Evolutionary conservation across 352 stramenopile genomes (phyloP), one percentile per base, ranked within the genome.

Genomic region (Pythium angustatum): DNA sequence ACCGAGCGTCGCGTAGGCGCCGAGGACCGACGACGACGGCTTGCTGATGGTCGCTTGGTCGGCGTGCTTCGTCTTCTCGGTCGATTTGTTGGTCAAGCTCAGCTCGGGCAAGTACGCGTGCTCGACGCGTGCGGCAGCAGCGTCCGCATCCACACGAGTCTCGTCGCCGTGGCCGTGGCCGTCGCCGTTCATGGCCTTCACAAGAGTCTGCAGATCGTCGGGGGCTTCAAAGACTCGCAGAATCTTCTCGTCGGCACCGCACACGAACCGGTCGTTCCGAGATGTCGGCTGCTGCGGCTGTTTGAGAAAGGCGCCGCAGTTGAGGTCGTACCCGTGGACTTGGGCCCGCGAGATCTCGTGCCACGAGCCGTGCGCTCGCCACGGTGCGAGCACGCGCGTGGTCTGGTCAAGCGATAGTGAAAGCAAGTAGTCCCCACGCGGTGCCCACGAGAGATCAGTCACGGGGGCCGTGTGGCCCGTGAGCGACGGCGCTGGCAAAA

Each of bases 221-320:
- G 83, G 83, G n/a, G 79, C 81, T 54, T 88, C 75, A 40, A 91
- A 90, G 2, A 90, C 76, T 3, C 85, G 81, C n/a, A 94, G 53
- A 61, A 94, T 90, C 63, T 94, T 93, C 53, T 94, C 85, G 51
- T 92, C 85, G 0, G 85, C 83, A n/a, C 85, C 85, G 27, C 83
- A 90, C 10, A 94, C 83, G 47, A 91, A 91, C 11, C 76, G 67
- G 15, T 85, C 73, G 22, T 84, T 74, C 50, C 36, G 36, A 11
- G 22, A 26, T 7, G 6, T 52, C 26, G 15, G 24, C 43, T 17
- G 11, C 19, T 7, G 41, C 2, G 38, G 12, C 22, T 54, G 55
- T 11, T 63, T 38, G 5, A 21, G 48, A 38, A 94, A 92, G 36
- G 72, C 76, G 5, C 61, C 85, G 27, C 85, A 94, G 62, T 92